Evolutionary conservation across 768 basidiomycete genomes (phyloP).

Genomic region (Plicaturopsis crispa): DNA sequence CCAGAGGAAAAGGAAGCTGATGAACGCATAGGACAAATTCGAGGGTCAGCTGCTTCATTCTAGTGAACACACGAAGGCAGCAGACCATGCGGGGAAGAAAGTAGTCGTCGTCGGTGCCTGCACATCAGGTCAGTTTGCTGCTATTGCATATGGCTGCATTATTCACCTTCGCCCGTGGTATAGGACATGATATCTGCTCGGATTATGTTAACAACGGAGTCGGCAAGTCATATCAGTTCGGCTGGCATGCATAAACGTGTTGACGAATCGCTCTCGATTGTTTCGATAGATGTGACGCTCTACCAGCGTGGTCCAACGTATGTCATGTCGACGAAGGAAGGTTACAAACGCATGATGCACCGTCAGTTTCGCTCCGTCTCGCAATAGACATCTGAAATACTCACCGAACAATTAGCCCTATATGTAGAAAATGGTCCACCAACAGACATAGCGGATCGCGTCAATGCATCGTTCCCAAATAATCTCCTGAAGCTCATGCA

Average conservation of each 20-base stretch:
- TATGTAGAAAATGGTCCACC: slow-evolving; percentile 41
- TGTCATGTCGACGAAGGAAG: slow-evolving; percentile 32
- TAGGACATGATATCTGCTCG: slow-evolving; percentile 41
- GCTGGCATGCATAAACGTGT: too few species aligned
- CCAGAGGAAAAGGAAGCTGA: too few species aligned
- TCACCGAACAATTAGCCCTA: slow-evolving; percentile 14
- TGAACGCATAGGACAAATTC: slow-evolving; percentile 43
- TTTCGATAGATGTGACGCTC: slow-evolving; percentile 52
- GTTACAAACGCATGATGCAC: slow-evolving; percentile 20
- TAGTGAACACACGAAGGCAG: slow-evolving; percentile 41
- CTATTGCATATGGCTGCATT: background rate
- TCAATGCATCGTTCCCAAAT: slow-evolving; percentile 40
- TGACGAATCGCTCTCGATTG: too few species aligned
- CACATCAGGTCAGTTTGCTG: slow-evolving; percentile 40
- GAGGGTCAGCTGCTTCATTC: slow-evolving; percentile 61
- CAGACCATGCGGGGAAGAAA: slow-evolving; percentile 59
- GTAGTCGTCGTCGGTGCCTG: slow-evolving; percentile 64
- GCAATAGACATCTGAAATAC: background rate
- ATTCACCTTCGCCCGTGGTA: too few species aligned
- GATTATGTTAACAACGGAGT: slow-evolving; percentile 38
- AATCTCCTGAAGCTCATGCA: slow-evolving; percentile 21
- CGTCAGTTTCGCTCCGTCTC: slow-evolving; percentile 12
- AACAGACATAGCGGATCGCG: slow-evolving; percentile 45
- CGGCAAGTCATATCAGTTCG: slow-evolving; percentile 29
- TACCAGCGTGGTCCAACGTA: slow-evolving; percentile 48